These are phyloP conservation scores for Candida andamanensis DNA, from an alignment of 805 yeast species.

Conservation along the genomic window DNA sequence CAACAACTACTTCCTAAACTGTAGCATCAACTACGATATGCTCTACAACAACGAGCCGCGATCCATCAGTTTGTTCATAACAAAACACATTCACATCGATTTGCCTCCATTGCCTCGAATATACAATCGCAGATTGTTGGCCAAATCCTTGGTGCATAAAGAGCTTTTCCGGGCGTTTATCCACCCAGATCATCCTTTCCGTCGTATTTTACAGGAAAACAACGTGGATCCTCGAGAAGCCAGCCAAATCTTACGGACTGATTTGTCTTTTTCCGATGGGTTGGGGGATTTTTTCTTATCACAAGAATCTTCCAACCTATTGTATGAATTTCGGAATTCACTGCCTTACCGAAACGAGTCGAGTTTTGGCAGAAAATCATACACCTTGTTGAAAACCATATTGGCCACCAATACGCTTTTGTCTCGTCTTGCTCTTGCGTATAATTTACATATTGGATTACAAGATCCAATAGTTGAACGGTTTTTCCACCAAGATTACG, in stretches of 20 bases:
- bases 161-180: slow-evolving; percentile 30
- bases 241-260: slow-evolving; percentile 23
- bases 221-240: slow-evolving; percentile 18
- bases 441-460: slow-evolving; percentile 29
- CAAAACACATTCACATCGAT: slow-evolving; percentile 18
- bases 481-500: slow-evolving; percentile 20
- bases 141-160: slow-evolving; percentile 34
- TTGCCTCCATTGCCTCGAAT: slow-evolving; percentile 34
- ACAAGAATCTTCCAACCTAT: slow-evolving; percentile 29
- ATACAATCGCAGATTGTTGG: slow-evolving; percentile 21
- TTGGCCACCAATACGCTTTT: slow-evolving; percentile 35
- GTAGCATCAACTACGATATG: slow-evolving; percentile 17
- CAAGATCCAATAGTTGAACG: slow-evolving; percentile 23
- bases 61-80: slow-evolving; percentile 19
- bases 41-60: slow-evolving; percentile 16
- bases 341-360: slow-evolving; percentile 13
- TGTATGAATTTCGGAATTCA: slow-evolving; percentile 21
- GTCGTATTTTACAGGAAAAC: slow-evolving; percentile 12
- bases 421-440: slow-evolving; percentile 30
- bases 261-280: slow-evolving; percentile 36
- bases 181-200: slow-evolving; percentile 23
- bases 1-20: slow-evolving; percentile 20
- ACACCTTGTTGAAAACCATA: slow-evolving; percentile 23
- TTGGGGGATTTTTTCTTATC: slow-evolving; percentile 38
- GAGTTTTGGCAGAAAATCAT: slow-evolving; percentile 22